These are phyloP conservation scores for Tagetes patula DNA, from an alignment of 129 eudicot genomes.

Conservation along the genomic window DNA sequence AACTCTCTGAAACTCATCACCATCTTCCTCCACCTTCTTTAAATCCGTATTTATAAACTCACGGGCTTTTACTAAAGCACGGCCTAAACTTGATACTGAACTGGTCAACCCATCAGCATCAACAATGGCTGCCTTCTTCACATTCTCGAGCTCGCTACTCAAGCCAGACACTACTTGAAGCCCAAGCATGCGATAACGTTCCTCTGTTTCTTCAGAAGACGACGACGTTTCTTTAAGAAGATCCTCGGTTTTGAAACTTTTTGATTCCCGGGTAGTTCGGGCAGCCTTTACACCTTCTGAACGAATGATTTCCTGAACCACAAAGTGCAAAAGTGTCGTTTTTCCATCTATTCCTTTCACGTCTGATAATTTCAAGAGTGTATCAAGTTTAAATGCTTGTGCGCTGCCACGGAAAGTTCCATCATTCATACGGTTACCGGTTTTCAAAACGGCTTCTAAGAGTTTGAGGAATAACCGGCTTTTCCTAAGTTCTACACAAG, in stretches of 20 bases:
- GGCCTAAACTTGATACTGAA: slow-evolving; percentile 58
- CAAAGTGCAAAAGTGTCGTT: slow-evolving; percentile 92
- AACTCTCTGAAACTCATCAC: slow-evolving; percentile 60
- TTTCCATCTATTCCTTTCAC: slow-evolving; percentile 94
- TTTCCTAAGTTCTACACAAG: slow-evolving; percentile 74
- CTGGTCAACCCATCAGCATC: slow-evolving; percentile 78
- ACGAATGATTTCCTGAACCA: slow-evolving; percentile 91
- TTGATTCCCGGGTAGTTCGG: slow-evolving; percentile 53
- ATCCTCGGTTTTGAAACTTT: slow-evolving; percentile 62
- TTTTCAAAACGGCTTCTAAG: slow-evolving; percentile 93
- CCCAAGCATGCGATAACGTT: slow-evolving; percentile 65
- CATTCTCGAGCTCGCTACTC: slow-evolving; percentile 65
- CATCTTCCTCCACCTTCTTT: slow-evolving; percentile 49
- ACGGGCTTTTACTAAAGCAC: slow-evolving; percentile 50
- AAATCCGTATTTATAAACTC: slow-evolving; percentile 61
- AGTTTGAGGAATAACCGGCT: slow-evolving; percentile 90
- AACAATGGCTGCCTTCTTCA: slow-evolving; percentile 73
- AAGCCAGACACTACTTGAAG: slow-evolving; percentile 82
- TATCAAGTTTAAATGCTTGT: slow-evolving; percentile 96
- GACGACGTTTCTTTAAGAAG: slow-evolving; percentile 50
- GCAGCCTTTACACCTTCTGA: slow-evolving; percentile 86
- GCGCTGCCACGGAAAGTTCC: slow-evolving; percentile 98
- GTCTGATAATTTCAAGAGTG: slow-evolving; percentile 83
- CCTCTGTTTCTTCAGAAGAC: slow-evolving; percentile 54
- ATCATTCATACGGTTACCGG: slow-evolving; percentile 95